phyloP scores from a whole-genome alignment of 441 rosid species.

The Bocquillonia castaneifolia region DNA sequence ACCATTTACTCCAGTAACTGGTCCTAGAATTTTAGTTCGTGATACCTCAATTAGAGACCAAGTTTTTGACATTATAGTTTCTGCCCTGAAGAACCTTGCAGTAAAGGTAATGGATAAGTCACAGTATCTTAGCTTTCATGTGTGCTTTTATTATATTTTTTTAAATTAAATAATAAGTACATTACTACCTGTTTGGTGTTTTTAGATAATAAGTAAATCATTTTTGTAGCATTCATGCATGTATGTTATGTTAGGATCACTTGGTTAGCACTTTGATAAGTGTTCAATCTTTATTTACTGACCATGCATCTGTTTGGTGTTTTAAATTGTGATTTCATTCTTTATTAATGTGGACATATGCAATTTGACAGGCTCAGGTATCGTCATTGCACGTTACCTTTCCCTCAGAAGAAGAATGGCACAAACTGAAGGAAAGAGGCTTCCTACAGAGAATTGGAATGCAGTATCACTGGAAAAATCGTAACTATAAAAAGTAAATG shows the following conservation, averaged over 20 bases:
- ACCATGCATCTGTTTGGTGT: neutral
- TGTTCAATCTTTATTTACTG: neutral
- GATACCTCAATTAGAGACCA: conserved; percentile 55
- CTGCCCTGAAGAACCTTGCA: conserved; percentile 59
- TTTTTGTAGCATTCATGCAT: too few relatives aligned
- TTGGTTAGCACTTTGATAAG: neutral
- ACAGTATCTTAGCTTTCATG: conserved; percentile 7
- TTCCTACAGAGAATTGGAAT: conserved; percentile 80
- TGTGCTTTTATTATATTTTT: neutral
- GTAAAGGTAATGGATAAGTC: conserved; percentile 48
- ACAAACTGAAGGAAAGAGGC: conserved; percentile 56
- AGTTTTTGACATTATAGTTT: conserved; percentile 59
- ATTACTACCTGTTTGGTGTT: too few relatives aligned
- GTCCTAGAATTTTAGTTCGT: conserved; percentile 77
- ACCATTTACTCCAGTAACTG: conserved; percentile 93
- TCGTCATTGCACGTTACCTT: conserved; percentile 88
- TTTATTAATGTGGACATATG: conserved; percentile 15
- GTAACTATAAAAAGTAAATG: conserved; percentile 66
- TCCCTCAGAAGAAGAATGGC: conserved; percentile 75
- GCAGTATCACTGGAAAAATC: conserved; percentile 96
- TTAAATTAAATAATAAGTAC: neutral
- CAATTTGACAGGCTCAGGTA: conserved; percentile 51
- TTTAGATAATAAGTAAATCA: too few relatives aligned
- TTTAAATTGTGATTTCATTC: conserved; percentile 12
- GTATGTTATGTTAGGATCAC: conserved; percentile 4